Conservation (phyloP, 305 asterid genomes). For the Plantago lanceolata region DNA sequence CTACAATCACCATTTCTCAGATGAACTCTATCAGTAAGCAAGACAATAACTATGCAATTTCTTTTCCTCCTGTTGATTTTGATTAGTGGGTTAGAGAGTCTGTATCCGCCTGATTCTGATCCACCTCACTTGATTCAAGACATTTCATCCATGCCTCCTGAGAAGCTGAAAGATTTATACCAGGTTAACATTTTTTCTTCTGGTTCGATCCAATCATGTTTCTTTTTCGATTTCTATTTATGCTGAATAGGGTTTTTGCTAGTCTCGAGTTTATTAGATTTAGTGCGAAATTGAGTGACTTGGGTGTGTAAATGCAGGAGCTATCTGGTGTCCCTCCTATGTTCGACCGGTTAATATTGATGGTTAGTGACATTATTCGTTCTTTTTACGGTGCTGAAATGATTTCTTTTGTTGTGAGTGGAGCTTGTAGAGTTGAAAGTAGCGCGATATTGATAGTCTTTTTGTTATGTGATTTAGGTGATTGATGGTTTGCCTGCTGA, state of each 20-base stretch:
- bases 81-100: conserved; percentile 78
- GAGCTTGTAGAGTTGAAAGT: conserved; percentile 10
- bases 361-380: conserved; percentile 42
- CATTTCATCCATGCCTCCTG: conserved; percentile 43
- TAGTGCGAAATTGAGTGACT: not conserved
- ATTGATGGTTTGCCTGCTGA: conserved; percentile 93
- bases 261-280: not conserved
- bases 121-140: conserved; percentile 33
- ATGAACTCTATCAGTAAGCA: not conserved
- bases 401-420: conserved; percentile 13
- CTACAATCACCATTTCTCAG: not conserved
- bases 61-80: conserved; percentile 5
- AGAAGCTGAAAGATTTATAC: conserved; percentile 53
- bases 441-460: conserved; percentile 1
- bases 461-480: conserved; percentile 40
- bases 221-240: conserved; percentile 12
- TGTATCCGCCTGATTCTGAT: conserved; percentile 54
- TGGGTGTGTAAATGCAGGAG: conserved; percentile 46
- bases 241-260: not conserved
- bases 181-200: conserved; percentile 41
- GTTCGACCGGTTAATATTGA: conserved; percentile 58
- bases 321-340: conserved; percentile 65
- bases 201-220: not conserved
- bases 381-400: conserved; percentile 1
- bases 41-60: not conserved